These are phyloP conservation scores for Brasenia schreberi DNA, from an alignment of 164 flowering plant species.

Conservation along the genomic window DNA sequence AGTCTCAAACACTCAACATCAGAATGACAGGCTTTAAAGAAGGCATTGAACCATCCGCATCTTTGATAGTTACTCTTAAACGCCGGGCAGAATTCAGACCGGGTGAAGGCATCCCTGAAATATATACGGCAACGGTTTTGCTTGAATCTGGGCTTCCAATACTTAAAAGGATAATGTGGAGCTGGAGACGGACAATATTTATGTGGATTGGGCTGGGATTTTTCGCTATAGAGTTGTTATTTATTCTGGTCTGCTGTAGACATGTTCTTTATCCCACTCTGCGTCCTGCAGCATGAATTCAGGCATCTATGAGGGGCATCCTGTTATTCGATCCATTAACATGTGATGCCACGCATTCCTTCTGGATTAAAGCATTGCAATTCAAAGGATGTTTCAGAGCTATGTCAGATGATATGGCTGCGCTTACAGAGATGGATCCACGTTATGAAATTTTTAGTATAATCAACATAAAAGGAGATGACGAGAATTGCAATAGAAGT, in stretches of 20 bases:
- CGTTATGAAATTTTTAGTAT: no score
- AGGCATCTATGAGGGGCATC: neutral
- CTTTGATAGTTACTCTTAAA: conserved; percentile 54
- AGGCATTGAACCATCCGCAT: conserved; percentile 45
- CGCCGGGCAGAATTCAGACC: conserved; percentile 63
- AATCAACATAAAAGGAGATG: no score
- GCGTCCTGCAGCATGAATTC: conserved; percentile 4
- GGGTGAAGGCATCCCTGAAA: conserved; percentile 76
- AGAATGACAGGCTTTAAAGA: conserved; percentile 41
- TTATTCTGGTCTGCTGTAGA: conserved; percentile 50
- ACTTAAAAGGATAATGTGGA: conserved; percentile 55
- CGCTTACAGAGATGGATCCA: no score
- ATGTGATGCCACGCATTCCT: neutral
- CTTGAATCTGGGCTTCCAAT: conserved; percentile 72
- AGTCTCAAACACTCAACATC: conserved; percentile 47
- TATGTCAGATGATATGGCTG: no score
- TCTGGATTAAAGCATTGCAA: no score
- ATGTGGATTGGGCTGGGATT: conserved; percentile 41
- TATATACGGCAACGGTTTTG: conserved; percentile 44
- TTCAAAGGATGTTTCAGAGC: neutral
- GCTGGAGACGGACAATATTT: conserved; percentile 60
- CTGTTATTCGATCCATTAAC: neutral
- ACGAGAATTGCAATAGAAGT: no score
- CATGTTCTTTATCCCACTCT: conserved; percentile 51
- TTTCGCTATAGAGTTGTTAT: conserved; percentile 38